phyloP scores from a whole-genome alignment of 768 basidiomycete genomes.

The Hygrophorus pudorinus region DNA sequence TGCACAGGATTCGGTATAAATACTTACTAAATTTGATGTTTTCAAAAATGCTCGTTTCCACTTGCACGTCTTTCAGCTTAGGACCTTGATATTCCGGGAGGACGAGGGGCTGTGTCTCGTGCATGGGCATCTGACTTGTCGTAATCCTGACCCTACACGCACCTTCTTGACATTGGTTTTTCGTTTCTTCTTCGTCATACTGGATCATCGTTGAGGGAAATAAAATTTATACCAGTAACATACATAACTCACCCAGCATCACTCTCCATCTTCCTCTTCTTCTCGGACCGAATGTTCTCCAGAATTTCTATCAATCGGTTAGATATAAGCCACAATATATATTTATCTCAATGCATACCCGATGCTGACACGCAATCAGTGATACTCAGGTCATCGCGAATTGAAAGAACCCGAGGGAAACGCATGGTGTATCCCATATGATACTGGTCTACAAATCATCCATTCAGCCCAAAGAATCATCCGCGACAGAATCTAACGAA shows the following conservation, averaged over 20 bases:
- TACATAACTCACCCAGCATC: conserved; percentile 34
- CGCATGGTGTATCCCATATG: conserved; percentile 85
- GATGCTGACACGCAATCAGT: conserved; percentile 67
- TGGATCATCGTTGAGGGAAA: conserved; percentile 11
- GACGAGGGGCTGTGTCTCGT: conserved; percentile 36
- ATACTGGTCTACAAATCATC: conserved; percentile 52
- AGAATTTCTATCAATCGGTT: conserved; percentile 34
- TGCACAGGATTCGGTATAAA: neutral
- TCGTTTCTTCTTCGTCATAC: conserved; percentile 44
- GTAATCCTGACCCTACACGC: neutral
- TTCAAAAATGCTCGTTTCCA: conserved; percentile 58
- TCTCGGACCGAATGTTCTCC: conserved; percentile 50
- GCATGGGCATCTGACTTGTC: neutral
- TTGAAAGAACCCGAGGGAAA: conserved; percentile 77
- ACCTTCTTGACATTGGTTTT: conserved; percentile 48
- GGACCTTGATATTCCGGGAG: conserved; percentile 59
- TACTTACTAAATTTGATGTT: conserved; percentile 72
- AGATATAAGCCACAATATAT: neutral
- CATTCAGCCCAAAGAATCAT: conserved; percentile 1
- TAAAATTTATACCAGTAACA: neutral
- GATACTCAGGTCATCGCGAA: conserved; percentile 68
- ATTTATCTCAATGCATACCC: conserved; percentile 26
- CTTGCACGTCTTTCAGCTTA: conserved; percentile 47
- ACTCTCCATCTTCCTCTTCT: conserved; percentile 67
- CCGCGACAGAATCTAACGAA: conserved; percentile 18